These are phyloP conservation scores for Aquilaria sinensis DNA, from an alignment of 345 rosid genomes.

Conservation along the genomic window DNA sequence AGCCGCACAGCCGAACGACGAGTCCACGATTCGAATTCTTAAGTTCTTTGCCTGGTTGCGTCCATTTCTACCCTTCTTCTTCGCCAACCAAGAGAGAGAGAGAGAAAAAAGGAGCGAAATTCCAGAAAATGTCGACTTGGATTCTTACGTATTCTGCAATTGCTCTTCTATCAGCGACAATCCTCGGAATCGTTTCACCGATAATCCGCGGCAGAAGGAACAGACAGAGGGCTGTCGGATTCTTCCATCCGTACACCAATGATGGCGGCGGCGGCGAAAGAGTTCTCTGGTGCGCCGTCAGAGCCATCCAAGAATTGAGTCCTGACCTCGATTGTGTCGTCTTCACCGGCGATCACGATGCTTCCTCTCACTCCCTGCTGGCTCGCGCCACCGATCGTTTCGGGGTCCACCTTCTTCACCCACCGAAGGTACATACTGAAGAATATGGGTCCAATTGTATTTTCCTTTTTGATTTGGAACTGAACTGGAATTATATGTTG, in stretches of 20 bases:
- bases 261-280: slow-evolving; percentile 99
- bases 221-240: slow-evolving; percentile 54
- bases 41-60: too few relatives aligned
- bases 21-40: too few relatives aligned
- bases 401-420: slow-evolving; percentile 59
- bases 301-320: slow-evolving; percentile 73
- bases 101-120: neutral
- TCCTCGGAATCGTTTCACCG: slow-evolving; percentile 28
- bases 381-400: slow-evolving; percentile 78
- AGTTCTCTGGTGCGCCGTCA: slow-evolving; percentile 95
- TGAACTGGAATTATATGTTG: slow-evolving; percentile 4
- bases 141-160: slow-evolving; percentile 28
- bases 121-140: slow-evolving; percentile 31
- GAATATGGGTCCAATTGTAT: neutral
- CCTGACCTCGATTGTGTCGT: slow-evolving; percentile 62
- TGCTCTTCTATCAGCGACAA: slow-evolving; percentile 30
- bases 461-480: neutral
- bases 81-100: neutral
- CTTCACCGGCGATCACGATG: slow-evolving; percentile 77
- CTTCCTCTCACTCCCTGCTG: slow-evolving; percentile 48
- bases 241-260: slow-evolving; percentile 94
- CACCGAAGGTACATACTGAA: slow-evolving; percentile 52
- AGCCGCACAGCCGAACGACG: too few relatives aligned
- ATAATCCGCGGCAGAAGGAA: slow-evolving; percentile 32
- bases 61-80: neutral